Conservation (phyloP, 2,329 filamentous ascomycete species). For the Didymellaceae sp. region DNA sequence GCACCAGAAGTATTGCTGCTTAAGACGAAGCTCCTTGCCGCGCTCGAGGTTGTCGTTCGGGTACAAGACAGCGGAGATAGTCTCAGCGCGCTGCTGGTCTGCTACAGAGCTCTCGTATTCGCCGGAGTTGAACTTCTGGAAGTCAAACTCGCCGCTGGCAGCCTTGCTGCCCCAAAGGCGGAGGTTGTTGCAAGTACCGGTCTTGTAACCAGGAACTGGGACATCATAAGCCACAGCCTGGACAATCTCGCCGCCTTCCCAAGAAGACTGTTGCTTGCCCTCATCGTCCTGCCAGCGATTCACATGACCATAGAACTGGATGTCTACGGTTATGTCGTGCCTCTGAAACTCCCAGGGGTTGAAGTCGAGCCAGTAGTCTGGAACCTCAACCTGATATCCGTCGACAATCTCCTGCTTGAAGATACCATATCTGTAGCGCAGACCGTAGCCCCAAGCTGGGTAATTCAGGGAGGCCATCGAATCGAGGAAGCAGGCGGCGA, state of each 20-base stretch:
- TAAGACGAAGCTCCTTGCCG: slow-evolving; percentile 94
- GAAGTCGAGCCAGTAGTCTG: slow-evolving; percentile 99
- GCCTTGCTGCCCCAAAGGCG: slow-evolving; percentile 98
- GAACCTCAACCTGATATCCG: slow-evolving; percentile 96
- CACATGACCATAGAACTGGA: slow-evolving; percentile 93
- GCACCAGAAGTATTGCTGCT: slow-evolving; percentile 99
- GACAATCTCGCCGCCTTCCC: slow-evolving; percentile 94
- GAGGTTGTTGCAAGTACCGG: slow-evolving; percentile 92
- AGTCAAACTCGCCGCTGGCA: slow-evolving; percentile 96
- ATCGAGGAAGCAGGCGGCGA: slow-evolving; percentile 96
- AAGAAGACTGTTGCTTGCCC: slow-evolving; percentile 76
- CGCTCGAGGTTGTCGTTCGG: slow-evolving; percentile 97
- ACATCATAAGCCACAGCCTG: slow-evolving; percentile 94
- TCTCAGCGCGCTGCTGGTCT: slow-evolving; percentile 99
- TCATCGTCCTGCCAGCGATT: slow-evolving; percentile 73
- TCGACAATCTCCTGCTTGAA: slow-evolving; percentile 99
- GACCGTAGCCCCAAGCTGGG: slow-evolving; percentile 95
- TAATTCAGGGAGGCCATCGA: slow-evolving; percentile 94
- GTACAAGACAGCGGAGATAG: slow-evolving; percentile 95
- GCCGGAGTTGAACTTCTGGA: slow-evolving; percentile 98
- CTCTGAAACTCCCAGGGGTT: slow-evolving; percentile 99
- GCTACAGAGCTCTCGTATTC: slow-evolving; percentile 97
- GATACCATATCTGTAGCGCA: slow-evolving; percentile 91
- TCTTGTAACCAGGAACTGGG: slow-evolving; percentile 86
- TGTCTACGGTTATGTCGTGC: slow-evolving; percentile 93